phyloP scores from a whole-genome alignment of 495 filamentous ascomycete genomes.

The Trichoderma erinaceum region DNA sequence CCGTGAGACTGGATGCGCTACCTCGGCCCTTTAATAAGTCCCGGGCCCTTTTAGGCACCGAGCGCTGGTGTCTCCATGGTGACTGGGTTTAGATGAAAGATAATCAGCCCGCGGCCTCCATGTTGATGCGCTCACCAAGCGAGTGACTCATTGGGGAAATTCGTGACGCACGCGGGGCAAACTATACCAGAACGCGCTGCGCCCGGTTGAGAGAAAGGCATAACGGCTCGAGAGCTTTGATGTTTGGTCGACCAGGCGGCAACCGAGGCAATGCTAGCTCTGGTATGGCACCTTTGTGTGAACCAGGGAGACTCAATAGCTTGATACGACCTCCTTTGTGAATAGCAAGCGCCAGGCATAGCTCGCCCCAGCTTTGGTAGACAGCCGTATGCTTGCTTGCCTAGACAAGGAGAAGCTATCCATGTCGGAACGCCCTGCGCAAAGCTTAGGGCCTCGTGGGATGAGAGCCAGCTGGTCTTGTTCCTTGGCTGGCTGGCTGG shows the following conservation, averaged over 20 bases:
- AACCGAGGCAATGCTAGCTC: neutral
- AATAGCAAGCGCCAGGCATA: neutral
- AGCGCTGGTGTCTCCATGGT: neutral
- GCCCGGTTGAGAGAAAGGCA: neutral
- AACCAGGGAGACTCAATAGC: neutral
- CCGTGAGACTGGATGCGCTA: neutral
- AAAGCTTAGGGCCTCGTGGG: neutral
- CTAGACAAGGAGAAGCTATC: neutral
- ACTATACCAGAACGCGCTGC: neutral
- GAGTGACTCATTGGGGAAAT: neutral
- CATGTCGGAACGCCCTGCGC: neutral
- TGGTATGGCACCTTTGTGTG: neutral
- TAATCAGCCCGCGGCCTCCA: neutral
- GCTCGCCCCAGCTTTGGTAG: neutral
- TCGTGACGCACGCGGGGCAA: conserved; percentile 11
- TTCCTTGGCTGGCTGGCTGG: neutral
- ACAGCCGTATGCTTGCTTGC: conserved; percentile 3
- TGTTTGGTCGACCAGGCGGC: neutral
- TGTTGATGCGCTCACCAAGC: neutral
- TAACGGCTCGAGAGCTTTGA: neutral
- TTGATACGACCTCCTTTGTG: neutral
- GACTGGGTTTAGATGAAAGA: neutral
- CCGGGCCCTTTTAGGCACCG: neutral
- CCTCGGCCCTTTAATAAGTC: neutral
- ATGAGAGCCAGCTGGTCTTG: neutral